Conservation (phyloP, 345 rosid species). For the Clarkia xantiana region DNA sequence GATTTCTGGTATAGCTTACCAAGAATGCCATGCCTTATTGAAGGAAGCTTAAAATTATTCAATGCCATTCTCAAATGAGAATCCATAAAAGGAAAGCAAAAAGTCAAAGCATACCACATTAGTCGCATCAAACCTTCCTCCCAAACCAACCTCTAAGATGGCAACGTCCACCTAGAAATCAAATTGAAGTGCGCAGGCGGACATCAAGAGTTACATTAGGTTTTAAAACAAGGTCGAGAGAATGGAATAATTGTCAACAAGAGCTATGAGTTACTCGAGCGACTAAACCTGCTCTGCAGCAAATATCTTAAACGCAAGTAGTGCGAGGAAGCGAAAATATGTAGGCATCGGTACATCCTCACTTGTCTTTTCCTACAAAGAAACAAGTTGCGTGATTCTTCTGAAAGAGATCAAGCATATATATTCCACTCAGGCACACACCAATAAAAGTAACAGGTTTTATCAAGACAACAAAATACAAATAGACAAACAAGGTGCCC, state of each 20-base stretch:
- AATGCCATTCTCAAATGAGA: neutral
- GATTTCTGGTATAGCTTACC: conserved; percentile 5
- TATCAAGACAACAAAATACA: too few relatives aligned
- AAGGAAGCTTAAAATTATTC: neutral
- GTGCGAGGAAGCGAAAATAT: conserved; percentile 73
- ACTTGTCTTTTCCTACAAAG: conserved; percentile 47
- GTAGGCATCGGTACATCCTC: conserved; percentile 84
- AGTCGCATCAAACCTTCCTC: conserved; percentile 83
- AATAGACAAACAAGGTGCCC: too few relatives aligned
- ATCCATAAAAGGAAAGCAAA: neutral
- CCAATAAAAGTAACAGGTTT: too few relatives aligned
- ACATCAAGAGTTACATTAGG: conserved; percentile 1
- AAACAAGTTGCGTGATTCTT: conserved; percentile 1
- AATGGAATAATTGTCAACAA: neutral
- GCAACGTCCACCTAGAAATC: conserved; percentile 70
- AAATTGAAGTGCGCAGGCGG: neutral
- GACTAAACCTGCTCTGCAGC: conserved; percentile 64
- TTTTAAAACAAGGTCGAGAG: neutral
- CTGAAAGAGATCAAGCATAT: neutral
- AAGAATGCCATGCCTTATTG: neutral
- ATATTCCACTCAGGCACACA: too few relatives aligned
- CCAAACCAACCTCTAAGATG: conserved; percentile 89
- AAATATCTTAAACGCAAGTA: conserved; percentile 90
- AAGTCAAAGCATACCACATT: conserved; percentile 50
- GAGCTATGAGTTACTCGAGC: neutral